Conservation (phyloP, 495 filamentous ascomycete genomes). For the Jackrogersella multiformis region DNA sequence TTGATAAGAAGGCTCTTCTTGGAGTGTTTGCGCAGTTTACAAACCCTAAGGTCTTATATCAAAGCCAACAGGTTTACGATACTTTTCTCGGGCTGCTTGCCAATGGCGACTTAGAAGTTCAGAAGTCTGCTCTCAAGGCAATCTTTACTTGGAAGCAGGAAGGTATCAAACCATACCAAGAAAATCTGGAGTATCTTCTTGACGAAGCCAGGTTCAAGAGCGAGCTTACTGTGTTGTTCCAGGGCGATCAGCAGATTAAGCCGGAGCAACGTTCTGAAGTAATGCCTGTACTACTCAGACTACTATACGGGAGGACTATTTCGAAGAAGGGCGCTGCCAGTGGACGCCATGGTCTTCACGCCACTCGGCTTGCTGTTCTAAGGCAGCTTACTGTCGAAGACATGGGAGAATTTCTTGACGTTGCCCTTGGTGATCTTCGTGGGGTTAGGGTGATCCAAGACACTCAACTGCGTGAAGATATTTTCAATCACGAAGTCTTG, state of each 20-base stretch:
- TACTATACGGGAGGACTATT: conserved; percentile 90
- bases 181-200: conserved; percentile 85
- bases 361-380: conserved; percentile 67
- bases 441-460: conserved; percentile 65
- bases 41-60: conserved; percentile 85
- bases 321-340: conserved; percentile 77
- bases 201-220: conserved; percentile 94
- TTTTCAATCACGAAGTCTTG: conserved; percentile 63
- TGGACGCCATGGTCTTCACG: conserved; percentile 67
- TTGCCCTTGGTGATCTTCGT: conserved; percentile 76
- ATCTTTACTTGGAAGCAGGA: conserved; percentile 88
- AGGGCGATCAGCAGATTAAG: conserved; percentile 80
- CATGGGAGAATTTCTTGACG: conserved; percentile 79
- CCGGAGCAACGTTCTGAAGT: conserved; percentile 73
- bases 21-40: conserved; percentile 83
- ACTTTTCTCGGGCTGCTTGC: conserved; percentile 76
- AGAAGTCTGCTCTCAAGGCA: conserved; percentile 83
- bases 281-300: conserved; percentile 84
- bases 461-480: conserved; percentile 54
- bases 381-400: conserved; percentile 66
- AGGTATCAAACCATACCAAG: conserved; percentile 79
- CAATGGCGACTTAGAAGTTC: conserved; percentile 89
- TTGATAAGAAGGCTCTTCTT: conserved; percentile 82
- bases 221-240: conserved; percentile 86
- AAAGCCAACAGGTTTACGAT: conserved; percentile 76